phyloP scores from a whole-genome alignment of 75 land plant species.

The Pseudotsuga menziesii region DNA sequence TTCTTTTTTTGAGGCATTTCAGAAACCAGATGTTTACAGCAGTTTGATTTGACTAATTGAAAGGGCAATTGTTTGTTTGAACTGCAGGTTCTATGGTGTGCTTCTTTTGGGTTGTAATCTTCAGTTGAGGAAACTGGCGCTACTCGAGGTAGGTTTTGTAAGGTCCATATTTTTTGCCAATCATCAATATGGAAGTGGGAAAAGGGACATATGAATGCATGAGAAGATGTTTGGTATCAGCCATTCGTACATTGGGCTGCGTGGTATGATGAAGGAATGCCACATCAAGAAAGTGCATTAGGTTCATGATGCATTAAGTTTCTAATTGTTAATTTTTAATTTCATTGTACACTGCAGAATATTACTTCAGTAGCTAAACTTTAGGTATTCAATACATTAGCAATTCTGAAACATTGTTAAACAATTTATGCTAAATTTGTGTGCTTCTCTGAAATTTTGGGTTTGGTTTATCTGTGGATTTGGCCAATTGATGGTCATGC shows the following conservation, averaged over 20 bases:
- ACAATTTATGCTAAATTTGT: neutral
- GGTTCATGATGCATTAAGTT: neutral
- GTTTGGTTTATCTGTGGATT: too few species aligned
- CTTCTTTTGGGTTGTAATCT: neutral
- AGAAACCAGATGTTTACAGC: neutral
- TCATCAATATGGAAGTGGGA: neutral
- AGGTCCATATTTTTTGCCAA: neutral
- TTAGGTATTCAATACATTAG: neutral
- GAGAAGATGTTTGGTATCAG: neutral
- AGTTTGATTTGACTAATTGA: neutral
- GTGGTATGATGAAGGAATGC: neutral
- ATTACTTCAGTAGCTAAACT: neutral
- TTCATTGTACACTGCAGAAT: neutral
- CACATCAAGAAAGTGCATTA: neutral
- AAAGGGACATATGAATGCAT: neutral
- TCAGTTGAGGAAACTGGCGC: neutral
- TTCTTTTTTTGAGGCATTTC: neutral
- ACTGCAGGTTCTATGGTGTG: conserved; percentile 3
- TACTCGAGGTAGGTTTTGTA: conserved; percentile 1
- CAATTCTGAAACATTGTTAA: neutral
- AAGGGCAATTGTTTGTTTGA: neutral
- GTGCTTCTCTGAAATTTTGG: neutral
- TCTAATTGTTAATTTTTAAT: neutral
- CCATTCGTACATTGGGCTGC: neutral
- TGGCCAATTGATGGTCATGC: too few species aligned